A percentile compares a stretch with the other conserved stretches of the same genome.
phyloP scores from a whole-genome alignment of 352 stramenopile species.

The Blastocystis sp. region DNA sequence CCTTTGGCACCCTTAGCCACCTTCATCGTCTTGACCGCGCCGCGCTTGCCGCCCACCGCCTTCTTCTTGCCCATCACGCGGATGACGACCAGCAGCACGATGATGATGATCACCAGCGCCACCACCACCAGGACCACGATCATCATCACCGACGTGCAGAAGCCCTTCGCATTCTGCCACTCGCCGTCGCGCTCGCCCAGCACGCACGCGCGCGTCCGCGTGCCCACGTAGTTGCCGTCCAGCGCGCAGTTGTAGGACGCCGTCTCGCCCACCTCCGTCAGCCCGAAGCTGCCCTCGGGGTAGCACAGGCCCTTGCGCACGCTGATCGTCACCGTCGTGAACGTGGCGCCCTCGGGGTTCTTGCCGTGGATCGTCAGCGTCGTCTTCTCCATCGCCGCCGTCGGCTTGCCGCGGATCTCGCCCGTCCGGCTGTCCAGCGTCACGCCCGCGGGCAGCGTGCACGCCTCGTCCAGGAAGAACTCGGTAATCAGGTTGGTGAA shows the following conservation, averaged over 20 bases:
- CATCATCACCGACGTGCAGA: conserved; percentile 33
- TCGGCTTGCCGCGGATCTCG: conserved; percentile 14
- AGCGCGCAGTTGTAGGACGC: conserved; percentile 9
- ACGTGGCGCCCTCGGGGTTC: conserved; percentile 17
- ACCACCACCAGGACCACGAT: conserved; percentile 41
- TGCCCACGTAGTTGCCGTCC: conserved; percentile 26
- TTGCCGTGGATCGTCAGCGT: conserved; percentile 50
- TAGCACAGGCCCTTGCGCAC: conserved; percentile 24
- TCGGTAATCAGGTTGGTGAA: conserved; percentile 29
- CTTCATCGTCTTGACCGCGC: no score
- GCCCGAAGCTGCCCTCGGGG: neutral
- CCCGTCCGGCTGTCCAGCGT: conserved; percentile 15
- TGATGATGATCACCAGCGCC: conserved; percentile 15
- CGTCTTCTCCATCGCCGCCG: neutral
- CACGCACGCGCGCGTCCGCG: conserved; percentile 19
- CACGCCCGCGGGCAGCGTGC: conserved; percentile 16
- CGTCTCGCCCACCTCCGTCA: conserved; percentile 10
- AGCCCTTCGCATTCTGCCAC: conserved; percentile 12
- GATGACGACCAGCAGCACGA: neutral
- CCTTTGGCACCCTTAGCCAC: no score
- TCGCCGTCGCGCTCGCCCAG: conserved; percentile 19
- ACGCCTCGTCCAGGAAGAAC: conserved; percentile 15
- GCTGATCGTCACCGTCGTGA: conserved; percentile 28
- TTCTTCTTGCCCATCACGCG: neutral
- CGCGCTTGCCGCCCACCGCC: neutral